Conservation (phyloP, 352 stramenopile species). For the Pythium volutum region DNA sequence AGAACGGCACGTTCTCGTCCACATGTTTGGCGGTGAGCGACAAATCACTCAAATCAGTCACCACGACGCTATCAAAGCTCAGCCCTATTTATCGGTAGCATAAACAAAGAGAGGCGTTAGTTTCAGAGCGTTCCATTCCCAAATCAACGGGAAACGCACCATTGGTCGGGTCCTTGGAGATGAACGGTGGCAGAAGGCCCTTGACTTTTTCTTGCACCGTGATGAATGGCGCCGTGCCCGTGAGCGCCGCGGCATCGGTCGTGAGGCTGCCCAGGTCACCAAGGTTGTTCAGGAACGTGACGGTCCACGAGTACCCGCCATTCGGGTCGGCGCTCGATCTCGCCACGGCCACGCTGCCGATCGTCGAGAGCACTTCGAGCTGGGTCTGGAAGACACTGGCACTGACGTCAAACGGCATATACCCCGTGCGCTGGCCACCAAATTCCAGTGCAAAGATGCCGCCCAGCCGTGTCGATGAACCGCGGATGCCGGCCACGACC, state of each 20-base stretch:
- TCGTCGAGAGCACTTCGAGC: slow-evolving; percentile 87
- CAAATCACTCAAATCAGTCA: slow-evolving; percentile 89
- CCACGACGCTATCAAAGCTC: slow-evolving; percentile 81
- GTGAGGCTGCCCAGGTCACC: slow-evolving; percentile 77
- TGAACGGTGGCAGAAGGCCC: slow-evolving; percentile 89
- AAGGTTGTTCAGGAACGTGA: slow-evolving; percentile 92
- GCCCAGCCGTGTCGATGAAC: slow-evolving; percentile 54
- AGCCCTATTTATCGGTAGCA: slow-evolving; percentile 43
- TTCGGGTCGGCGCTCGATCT: slow-evolving; percentile 89
- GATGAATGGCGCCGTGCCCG: slow-evolving; percentile 84
- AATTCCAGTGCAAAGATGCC: slow-evolving; percentile 89
- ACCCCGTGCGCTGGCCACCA: slow-evolving; percentile 86
- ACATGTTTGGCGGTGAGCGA: slow-evolving; percentile 78
- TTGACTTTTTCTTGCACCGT: slow-evolving; percentile 65
- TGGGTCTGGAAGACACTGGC: slow-evolving; percentile 86
- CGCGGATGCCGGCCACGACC: slow-evolving; percentile 31
- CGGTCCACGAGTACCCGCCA: slow-evolving; percentile 89
- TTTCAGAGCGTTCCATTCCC: not conserved
- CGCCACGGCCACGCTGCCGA: slow-evolving; percentile 86
- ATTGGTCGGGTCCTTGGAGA: slow-evolving; percentile 82
- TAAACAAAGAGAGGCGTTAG: not conserved
- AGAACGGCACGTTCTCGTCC: slow-evolving; percentile 94
- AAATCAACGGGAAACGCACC: slow-evolving; percentile 27
- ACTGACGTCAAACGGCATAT: slow-evolving; percentile 88
- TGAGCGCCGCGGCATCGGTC: slow-evolving; percentile 83